Base-by-base conservation (phyloP, 306 rosid genomes). In the Calophaca sinica region DNA sequence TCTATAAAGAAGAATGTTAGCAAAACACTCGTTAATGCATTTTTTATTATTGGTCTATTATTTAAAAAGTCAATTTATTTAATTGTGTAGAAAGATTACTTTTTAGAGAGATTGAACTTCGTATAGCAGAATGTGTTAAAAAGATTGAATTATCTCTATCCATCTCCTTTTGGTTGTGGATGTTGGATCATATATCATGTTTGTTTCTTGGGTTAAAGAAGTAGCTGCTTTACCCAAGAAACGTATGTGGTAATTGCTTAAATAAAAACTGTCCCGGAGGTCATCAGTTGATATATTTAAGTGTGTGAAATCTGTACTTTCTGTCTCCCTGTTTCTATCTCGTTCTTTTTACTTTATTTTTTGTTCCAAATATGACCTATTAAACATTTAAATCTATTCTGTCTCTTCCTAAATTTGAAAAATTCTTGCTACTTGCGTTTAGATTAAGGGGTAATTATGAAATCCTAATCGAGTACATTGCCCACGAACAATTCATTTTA, bases 381-480 rank as follows among this genome's bases (percentile, higher is more conserved):
- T 12, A 41, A 60, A 59, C 38, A 28, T 70, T 54, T 15, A 35
- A 26, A 41, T 5, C 7, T 4, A 32, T 33, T 4, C 15, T 10
- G 9, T 46, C 59, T 11, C 50, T 12, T 5, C 45, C 5, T 44
- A 42, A 42, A 9, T 39, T 32, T 35, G 28, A 72, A 72, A 12
- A 64, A 63, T 20, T 62, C 7, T 46, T 35, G 28, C 66, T 7
- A n/a, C 33, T 57, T 57, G 69, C 41, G 3, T 68, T 32, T 42
- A 6, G 6, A 10, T 6, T 8, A 3, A 51, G 8, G 32, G 28
- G 12, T 35, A n/a, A 70, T 8, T 20, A 36, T 68, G 36, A 38
- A 61, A 78, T 61, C 20, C 54, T 14, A 14, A 15, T 10, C 38
- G 26, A n/a, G 13, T 26, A 20, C 38, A 9, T 38, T 54, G n/a